Evolutionary conservation across 306 rosid species (phyloP).

Genomic region (Sindora glabra): DNA sequence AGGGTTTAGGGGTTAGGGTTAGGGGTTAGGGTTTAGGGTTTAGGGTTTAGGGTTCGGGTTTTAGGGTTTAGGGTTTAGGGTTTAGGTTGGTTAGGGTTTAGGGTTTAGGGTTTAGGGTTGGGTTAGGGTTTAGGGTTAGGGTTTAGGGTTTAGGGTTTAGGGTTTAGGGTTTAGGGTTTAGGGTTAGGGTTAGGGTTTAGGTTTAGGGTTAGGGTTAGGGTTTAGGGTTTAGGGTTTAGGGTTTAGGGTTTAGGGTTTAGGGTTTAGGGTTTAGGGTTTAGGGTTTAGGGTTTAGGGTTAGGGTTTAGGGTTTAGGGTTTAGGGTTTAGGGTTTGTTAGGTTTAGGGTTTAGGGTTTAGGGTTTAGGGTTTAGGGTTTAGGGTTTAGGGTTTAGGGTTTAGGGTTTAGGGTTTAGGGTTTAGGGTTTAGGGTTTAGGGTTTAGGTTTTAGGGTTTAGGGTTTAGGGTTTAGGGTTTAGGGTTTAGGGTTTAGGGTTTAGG

Average conservation of each 20-base stretch:
- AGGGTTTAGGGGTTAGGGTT: conserved; percentile 17
- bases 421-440: background rate
- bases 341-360: background rate
- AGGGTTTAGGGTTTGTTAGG: conserved; percentile 5
- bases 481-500: conserved; percentile 1
- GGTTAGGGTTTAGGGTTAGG: too few species aligned
- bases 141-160: conserved; percentile 21
- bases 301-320: conserved; percentile 7
- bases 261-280: conserved; percentile 6
- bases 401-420: conserved; percentile 7
- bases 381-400: conserved; percentile 15
- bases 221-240: conserved; percentile 23
- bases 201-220: conserved; percentile 33
- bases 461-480: background rate
- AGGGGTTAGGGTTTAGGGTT: conserved; percentile 20
- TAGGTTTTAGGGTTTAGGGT: background rate
- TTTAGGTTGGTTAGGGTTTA: conserved; percentile 11
- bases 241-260: conserved; percentile 14
- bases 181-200: conserved; percentile 20
- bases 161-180: conserved; percentile 1
- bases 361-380: conserved; percentile 1
- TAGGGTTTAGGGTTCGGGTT: conserved; percentile 23
- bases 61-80: conserved; percentile 24
- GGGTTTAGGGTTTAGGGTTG: conserved; percentile 21
- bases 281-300: background rate